Conservation (phyloP, 2,329 filamentous ascomycete species). For the Coniochaeta hoffmannii region DNA sequence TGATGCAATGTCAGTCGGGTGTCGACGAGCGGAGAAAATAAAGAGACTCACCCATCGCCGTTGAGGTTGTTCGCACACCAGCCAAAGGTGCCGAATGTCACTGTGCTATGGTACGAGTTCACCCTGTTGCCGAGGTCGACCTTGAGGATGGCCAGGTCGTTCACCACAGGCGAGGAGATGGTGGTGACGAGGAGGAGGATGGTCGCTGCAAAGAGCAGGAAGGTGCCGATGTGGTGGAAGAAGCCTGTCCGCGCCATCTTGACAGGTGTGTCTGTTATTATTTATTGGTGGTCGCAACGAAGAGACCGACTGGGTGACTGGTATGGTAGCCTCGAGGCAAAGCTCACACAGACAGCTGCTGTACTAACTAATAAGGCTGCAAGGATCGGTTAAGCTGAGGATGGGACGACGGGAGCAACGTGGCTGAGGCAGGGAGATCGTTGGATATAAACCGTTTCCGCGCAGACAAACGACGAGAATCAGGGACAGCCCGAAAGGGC, state of each 20-base stretch:
- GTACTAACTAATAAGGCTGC: neutral
- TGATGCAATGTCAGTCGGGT: no score
- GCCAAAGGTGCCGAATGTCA: constrained; percentile 55
- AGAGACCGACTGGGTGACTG: neutral
- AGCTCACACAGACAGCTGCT: neutral
- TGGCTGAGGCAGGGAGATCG: neutral
- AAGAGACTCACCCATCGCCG: constrained; percentile 10
- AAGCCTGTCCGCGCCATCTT: constrained; percentile 40
- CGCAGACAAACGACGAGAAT: neutral
- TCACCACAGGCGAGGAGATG: constrained; percentile 52
- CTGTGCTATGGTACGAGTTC: constrained; percentile 19
- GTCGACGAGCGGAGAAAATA: no score
- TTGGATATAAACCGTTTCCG: neutral
- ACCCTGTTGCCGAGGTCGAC: constrained; percentile 36
- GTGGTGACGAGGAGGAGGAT: constrained; percentile 50
- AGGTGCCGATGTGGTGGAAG: constrained; percentile 50
- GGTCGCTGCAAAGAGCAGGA: constrained; percentile 46
- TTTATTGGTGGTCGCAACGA: neutral
- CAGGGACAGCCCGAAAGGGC: neutral
- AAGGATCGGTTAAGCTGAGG: neutral
- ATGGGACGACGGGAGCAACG: neutral
- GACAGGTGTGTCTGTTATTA: neutral
- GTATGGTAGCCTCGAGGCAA: neutral
- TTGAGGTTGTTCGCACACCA: constrained; percentile 35
- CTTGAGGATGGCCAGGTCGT: constrained; percentile 44